These are phyloP conservation scores for Cocos nucifera DNA, from an alignment of 176 grass and related monocot genomes.

Conservation along the genomic window DNA sequence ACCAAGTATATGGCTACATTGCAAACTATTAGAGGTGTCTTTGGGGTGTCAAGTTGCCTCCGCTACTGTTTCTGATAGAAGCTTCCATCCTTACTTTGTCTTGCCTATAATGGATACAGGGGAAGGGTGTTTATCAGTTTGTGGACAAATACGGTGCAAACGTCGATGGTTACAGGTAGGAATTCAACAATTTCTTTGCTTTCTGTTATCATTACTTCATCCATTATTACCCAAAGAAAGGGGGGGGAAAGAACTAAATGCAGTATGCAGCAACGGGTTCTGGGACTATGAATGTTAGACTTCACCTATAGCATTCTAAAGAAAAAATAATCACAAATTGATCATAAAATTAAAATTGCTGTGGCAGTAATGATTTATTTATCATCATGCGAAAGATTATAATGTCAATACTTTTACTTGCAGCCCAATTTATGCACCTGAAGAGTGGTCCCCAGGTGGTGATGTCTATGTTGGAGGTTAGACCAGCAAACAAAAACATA, in stretches of 20 bases:
- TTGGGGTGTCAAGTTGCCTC: too few species aligned
- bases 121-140: conserved; percentile 77
- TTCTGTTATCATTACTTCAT: background rate
- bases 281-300: too few species aligned
- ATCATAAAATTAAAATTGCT: too few species aligned
- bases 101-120: conserved; percentile 25
- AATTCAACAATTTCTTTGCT: conserved; percentile 2
- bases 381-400: too few species aligned
- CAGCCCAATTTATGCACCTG: conserved; percentile 69
- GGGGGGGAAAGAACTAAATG: too few species aligned
- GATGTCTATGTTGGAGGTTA: conserved; percentile 79
- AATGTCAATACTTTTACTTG: background rate
- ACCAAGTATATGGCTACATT: background rate
- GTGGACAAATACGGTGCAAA: conserved; percentile 78
- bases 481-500: too few species aligned
- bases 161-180: conserved; percentile 65
- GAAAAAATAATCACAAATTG: too few species aligned
- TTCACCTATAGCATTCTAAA: too few species aligned
- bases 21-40: too few species aligned
- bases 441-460: conserved; percentile 67
- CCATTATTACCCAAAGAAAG: background rate
- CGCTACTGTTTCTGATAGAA: background rate
- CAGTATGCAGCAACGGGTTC: too few species aligned
- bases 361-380: too few species aligned
- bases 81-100: background rate